A percentile compares a stretch with the other conserved stretches of the same genome.
Conservation (phyloP, 1,139 yeast species). For the Hyphopichia khmerensis region DNA sequence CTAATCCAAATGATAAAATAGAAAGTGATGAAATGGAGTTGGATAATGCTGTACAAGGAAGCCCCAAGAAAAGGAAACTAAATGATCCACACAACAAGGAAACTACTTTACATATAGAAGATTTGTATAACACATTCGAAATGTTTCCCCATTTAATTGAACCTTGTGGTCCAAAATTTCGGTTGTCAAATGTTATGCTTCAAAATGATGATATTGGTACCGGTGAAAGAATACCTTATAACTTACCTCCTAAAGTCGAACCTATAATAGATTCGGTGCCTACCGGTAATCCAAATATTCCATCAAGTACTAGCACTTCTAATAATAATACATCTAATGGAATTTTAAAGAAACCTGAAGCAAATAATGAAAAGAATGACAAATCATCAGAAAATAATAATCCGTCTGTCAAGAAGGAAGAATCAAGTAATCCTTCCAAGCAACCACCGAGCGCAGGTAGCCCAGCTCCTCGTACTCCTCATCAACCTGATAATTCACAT, state of each 20-base stretch:
- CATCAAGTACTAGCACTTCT: slow-evolving; percentile 2
- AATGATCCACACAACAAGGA: slow-evolving; percentile 24
- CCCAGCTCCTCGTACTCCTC: neutral
- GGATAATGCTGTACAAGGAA: slow-evolving; percentile 7
- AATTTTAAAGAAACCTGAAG: neutral
- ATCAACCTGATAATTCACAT: slow-evolving; percentile 26
- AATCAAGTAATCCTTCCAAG: neutral
- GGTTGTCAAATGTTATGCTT: slow-evolving; percentile 52
- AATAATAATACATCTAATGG: neutral
- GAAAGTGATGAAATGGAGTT: slow-evolving; percentile 6
- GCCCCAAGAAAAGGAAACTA: slow-evolving; percentile 16
- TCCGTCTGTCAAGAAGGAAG: slow-evolving; percentile 1
- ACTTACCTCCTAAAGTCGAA: slow-evolving; percentile 38
- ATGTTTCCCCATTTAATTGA: slow-evolving; percentile 68
- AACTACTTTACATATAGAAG: slow-evolving; percentile 60
- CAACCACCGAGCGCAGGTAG: neutral
- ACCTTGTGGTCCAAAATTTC: slow-evolving; percentile 59
- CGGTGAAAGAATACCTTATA: slow-evolving; percentile 38
- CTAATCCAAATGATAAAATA: slow-evolving; percentile 11
- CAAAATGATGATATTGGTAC: slow-evolving; percentile 53
- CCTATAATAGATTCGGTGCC: slow-evolving; percentile 9
- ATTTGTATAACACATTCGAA: slow-evolving; percentile 60
- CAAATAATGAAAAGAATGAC: neutral
- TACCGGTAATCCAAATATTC: neutral
- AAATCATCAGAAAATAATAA: neutral